Evolutionary conservation across 2,329 filamentous ascomycete genomes (phyloP).

Genomic region (Decorospora gaudefroyi): DNA sequence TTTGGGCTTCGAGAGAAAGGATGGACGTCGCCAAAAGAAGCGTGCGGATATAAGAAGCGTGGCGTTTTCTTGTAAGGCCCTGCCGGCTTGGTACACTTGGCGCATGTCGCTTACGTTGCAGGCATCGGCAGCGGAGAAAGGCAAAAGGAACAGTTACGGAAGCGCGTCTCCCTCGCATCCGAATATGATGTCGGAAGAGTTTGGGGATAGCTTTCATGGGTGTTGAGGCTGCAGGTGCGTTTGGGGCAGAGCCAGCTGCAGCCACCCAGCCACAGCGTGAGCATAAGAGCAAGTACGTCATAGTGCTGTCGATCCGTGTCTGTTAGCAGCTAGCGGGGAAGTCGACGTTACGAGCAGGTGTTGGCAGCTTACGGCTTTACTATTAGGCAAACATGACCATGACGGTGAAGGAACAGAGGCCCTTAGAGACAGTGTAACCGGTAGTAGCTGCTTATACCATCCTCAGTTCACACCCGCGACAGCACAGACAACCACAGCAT

Average conservation of each 20-base stretch:
- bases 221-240: constrained; percentile 7
- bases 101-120: constrained; percentile 11
- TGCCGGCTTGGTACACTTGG: constrained; percentile 35
- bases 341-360: too few species aligned
- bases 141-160: background rate
- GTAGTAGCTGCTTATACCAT: background rate
- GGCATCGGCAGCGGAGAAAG: background rate
- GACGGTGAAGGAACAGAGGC: too few species aligned
- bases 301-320: constrained; percentile 1
- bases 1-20: background rate
- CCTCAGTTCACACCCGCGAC: constrained; percentile 13
- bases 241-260: too few species aligned
- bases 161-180: background rate
- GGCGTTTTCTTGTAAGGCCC: constrained; percentile 25
- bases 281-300: constrained; percentile 7
- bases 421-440: too few species aligned
- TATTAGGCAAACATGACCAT: too few species aligned
- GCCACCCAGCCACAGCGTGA: too few species aligned
- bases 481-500: constrained; percentile 28
- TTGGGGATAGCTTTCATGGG: constrained; percentile 2
- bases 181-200: background rate
- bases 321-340: constrained; percentile 11
- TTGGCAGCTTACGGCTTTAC: too few species aligned
- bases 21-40: constrained; percentile 21
- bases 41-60: constrained; percentile 17